These are phyloP conservation scores for Colletotrichum horii DNA, from an alignment of 2,329 filamentous ascomycete species.

Conservation along the genomic window DNA sequence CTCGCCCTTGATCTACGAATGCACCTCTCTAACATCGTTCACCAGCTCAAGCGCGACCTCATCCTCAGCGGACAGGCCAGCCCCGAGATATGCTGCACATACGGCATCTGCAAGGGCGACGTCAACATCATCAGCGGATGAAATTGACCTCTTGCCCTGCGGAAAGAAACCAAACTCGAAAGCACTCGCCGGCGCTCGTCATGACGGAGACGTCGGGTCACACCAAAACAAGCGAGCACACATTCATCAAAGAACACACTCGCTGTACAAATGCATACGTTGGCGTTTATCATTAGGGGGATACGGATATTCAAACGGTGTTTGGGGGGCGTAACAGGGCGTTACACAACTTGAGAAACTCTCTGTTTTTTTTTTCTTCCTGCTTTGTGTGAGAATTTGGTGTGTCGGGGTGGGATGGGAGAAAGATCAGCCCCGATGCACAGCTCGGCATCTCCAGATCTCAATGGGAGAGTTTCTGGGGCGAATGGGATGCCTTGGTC, in stretches of 20 bases:
- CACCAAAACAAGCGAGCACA: not conserved
- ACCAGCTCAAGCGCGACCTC: constrained; percentile 39
- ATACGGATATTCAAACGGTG: not conserved
- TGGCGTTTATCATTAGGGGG: not conserved
- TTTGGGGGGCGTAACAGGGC: not conserved
- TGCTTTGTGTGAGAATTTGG: not conserved
- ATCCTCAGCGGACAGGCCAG: constrained; percentile 54
- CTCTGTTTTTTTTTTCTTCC: not conserved
- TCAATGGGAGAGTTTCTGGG: not conserved
- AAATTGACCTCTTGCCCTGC: not conserved
- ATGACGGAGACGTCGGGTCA: not conserved
- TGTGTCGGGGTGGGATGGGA: not conserved
- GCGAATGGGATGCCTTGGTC: not conserved
- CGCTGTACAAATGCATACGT: not conserved
- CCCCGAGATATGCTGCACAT: constrained; percentile 59
- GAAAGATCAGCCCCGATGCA: not conserved
- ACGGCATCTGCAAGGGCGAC: constrained; percentile 55
- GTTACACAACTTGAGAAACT: not conserved
- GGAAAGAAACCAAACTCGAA: constrained; percentile 3
- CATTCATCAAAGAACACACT: not conserved
- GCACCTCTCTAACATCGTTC: constrained; percentile 6
- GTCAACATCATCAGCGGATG: constrained; percentile 52
- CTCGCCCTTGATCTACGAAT: not conserved
- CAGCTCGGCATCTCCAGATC: not conserved
- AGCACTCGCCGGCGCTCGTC: constrained; percentile 5